phyloP scores from a whole-genome alignment of 208 protist genomes.

The Leishmania tropica region DNA sequence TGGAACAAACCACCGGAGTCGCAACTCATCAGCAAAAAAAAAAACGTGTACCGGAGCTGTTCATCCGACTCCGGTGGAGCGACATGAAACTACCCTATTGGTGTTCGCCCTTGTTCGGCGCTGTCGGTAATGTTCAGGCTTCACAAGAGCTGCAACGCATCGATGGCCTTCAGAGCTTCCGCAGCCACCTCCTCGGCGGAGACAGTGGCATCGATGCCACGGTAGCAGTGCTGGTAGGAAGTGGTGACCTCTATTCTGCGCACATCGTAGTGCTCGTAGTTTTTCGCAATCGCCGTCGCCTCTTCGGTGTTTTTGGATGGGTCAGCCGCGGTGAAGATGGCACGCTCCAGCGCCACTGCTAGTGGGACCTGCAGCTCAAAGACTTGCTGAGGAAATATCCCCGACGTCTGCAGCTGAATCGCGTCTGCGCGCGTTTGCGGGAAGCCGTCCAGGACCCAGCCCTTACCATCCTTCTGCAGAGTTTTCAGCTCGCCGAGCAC shows the following conservation, averaged over 20 bases:
- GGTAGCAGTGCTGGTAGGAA: slow-evolving; percentile 22
- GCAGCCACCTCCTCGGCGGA: slow-evolving; percentile 3
- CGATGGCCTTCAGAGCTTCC: slow-evolving; percentile 8
- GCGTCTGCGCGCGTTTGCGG: slow-evolving; percentile 72
- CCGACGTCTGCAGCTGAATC: slow-evolving; percentile 72
- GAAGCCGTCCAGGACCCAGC: slow-evolving; percentile 89
- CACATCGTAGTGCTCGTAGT: slow-evolving; percentile 24
- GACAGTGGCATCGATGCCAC: slow-evolving; percentile 5
- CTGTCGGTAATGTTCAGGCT: background rate
- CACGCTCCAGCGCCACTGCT: slow-evolving; percentile 39
- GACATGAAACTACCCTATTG: background rate
- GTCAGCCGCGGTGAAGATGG: background rate
- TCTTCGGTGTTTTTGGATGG: background rate
- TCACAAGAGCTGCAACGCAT: slow-evolving; percentile 5
- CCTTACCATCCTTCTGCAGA: slow-evolving; percentile 42
- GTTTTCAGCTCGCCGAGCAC: slow-evolving; percentile 53
- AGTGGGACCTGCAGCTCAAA: slow-evolving; percentile 67
- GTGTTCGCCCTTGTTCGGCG: too few species aligned
- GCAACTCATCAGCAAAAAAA: background rate
- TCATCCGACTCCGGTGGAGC: background rate
- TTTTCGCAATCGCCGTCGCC: background rate
- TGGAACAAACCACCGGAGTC: background rate
- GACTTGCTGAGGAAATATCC: slow-evolving; percentile 69
- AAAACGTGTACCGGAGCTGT: background rate
- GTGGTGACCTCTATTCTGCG: slow-evolving; percentile 19